These are phyloP conservation scores for Suillus weaverae DNA, from an alignment of 768 basidiomycete species.

Conservation along the genomic window DNA sequence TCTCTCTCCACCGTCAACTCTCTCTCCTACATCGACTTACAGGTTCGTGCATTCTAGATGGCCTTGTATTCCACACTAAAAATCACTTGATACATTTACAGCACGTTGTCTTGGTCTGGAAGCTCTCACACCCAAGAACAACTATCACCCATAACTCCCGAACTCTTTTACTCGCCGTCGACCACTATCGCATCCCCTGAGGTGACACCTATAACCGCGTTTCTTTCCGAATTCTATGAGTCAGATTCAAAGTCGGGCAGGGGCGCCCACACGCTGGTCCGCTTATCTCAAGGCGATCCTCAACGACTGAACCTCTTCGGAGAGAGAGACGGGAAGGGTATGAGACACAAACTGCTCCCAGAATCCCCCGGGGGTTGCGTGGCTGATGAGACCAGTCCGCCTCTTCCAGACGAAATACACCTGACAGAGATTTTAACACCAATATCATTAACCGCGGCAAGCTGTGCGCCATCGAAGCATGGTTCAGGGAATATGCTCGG, in stretches of 20 bases:
- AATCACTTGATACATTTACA: slow-evolving; percentile 2
- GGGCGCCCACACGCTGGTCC: neutral
- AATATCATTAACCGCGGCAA: neutral
- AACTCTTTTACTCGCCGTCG: slow-evolving; percentile 12
- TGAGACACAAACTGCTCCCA: neutral
- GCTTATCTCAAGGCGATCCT: neutral
- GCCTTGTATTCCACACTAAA: neutral
- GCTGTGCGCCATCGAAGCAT: neutral
- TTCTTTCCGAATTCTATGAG: slow-evolving; percentile 15
- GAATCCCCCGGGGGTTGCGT: neutral
- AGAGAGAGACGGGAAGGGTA: neutral
- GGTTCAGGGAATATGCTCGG: neutral
- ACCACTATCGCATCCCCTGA: slow-evolving; percentile 15
- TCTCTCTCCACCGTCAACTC: slow-evolving; percentile 15
- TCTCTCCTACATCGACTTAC: slow-evolving; percentile 25
- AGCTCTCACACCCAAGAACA: slow-evolving; percentile 15
- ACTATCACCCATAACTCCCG: slow-evolving; percentile 22
- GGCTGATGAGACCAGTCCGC: neutral
- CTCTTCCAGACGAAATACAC: neutral
- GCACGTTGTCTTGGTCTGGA: slow-evolving; percentile 15
- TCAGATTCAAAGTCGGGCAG: neutral
- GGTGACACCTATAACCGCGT: slow-evolving; percentile 8
- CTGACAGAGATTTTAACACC: neutral
- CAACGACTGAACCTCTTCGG: neutral
- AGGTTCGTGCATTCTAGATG: slow-evolving; percentile 20